A percentile compares a stretch with the other conserved stretches of the same genome.
phyloP scores from a whole-genome alignment of 1,284 basidiomycete species.

The Ceratobasidium sp. region DNA sequence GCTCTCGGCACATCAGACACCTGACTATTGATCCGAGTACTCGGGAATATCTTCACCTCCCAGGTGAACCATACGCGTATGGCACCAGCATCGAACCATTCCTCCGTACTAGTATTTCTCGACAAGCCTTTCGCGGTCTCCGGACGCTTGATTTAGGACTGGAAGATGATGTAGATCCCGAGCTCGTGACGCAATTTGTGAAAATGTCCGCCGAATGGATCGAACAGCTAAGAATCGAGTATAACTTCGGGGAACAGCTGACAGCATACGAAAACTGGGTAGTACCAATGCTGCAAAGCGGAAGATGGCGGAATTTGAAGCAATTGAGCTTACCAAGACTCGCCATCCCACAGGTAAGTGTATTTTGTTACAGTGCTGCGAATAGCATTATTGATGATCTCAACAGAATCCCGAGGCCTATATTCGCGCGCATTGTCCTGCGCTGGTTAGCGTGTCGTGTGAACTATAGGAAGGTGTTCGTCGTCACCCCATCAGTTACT shows the following conservation, averaged over 20 bases:
- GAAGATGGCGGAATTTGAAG: slow-evolving; percentile 10
- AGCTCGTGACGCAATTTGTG: slow-evolving; percentile 11
- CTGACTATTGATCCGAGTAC: slow-evolving; percentile 9
- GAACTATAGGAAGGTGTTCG: neutral
- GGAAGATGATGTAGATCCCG: neutral
- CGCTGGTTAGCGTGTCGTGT: neutral
- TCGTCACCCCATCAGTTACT: too few species aligned
- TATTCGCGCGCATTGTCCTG: neutral
- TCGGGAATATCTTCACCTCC: slow-evolving; percentile 3
- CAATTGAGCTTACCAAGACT: neutral
- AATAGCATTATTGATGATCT: too few species aligned
- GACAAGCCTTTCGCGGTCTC: slow-evolving; percentile 11
- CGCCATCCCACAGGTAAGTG: neutral
- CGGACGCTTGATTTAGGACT: slow-evolving; percentile 13
- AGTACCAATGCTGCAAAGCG: slow-evolving; percentile 12
- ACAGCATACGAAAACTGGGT: slow-evolving; percentile 12
- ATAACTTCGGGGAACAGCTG: slow-evolving; percentile 12
- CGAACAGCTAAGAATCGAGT: slow-evolving; percentile 16
- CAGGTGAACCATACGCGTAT: slow-evolving; percentile 23
- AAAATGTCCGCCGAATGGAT: slow-evolving; percentile 5
- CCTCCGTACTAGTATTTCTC: neutral
- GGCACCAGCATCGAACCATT: slow-evolving; percentile 11
- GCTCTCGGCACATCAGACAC: slow-evolving; percentile 8
- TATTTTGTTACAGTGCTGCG: neutral
- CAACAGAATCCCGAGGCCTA: neutral